Percentiles rank a stretch among this genome's conserved stretches.
Conservation (phyloP, 2,329 filamentous ascomycete genomes). For the Colletotrichum lentis region DNA sequence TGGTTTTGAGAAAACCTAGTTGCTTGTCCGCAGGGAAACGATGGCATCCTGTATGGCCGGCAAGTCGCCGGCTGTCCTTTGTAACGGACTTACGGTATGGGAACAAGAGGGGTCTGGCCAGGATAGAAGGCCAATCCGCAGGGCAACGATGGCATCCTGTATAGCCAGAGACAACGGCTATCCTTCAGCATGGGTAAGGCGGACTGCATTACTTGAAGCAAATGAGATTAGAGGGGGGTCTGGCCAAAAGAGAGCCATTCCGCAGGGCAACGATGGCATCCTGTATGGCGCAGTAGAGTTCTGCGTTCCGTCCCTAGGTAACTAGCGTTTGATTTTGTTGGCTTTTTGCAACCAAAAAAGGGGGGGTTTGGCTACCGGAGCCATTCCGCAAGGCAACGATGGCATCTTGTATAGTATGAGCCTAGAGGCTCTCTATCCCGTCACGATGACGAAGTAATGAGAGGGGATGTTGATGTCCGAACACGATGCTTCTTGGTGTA, state of each 20-base stretch:
- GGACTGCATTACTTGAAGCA: constrained; percentile 2
- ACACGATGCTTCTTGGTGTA: not conserved
- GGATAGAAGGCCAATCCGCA: constrained; percentile 39
- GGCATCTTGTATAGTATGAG: constrained; percentile 38
- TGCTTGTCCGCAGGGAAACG: constrained; percentile 46
- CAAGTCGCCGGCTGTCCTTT: constrained; percentile 35
- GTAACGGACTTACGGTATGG: constrained; percentile 29
- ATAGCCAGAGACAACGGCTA: constrained; percentile 27
- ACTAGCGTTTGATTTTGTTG: constrained; percentile 21
- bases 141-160: constrained; percentile 45
- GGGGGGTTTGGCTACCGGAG: constrained; percentile 30
- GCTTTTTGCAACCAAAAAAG: constrained; percentile 6
- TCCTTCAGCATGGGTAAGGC: constrained; percentile 14
- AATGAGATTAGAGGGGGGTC: constrained; percentile 19
- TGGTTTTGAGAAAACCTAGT: not conserved
- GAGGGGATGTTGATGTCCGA: not conserved
- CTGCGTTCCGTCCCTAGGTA: constrained; percentile 23
- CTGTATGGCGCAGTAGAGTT: constrained; percentile 26
- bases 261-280: constrained; percentile 40
- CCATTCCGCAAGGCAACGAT: constrained; percentile 39
- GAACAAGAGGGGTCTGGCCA: constrained; percentile 39
- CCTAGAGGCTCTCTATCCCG: constrained; percentile 23
- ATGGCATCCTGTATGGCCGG: constrained; percentile 45
- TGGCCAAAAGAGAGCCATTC: constrained; percentile 32
- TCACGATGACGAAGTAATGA: constrained; percentile 20